A percentile compares a stretch with the other conserved stretches of the same genome.
Conservation (phyloP, 1,284 basidiomycete genomes). For the Ganoderma multipileum region DNA sequence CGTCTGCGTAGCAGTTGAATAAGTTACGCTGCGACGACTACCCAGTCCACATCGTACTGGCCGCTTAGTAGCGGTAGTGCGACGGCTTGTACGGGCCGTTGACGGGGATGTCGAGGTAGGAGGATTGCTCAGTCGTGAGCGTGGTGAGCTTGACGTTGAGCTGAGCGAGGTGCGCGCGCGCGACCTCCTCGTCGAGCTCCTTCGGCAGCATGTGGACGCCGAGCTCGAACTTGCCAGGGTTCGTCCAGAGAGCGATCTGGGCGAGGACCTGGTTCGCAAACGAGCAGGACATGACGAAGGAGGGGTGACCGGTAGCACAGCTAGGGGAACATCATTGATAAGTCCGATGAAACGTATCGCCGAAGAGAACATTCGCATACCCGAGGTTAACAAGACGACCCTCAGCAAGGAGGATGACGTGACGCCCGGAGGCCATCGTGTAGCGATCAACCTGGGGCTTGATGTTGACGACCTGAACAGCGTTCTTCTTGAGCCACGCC, state of each 20-base stretch:
- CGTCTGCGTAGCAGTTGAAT: slow-evolving; percentile 28
- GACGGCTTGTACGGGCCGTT: slow-evolving; percentile 93
- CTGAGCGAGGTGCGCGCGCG: slow-evolving; percentile 91
- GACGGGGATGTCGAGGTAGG: slow-evolving; percentile 92
- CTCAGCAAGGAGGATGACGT: slow-evolving; percentile 97
- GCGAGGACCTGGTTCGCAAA: slow-evolving; percentile 99
- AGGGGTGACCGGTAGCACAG: slow-evolving; percentile 92
- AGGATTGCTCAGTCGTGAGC: slow-evolving; percentile 81
- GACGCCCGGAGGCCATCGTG: slow-evolving; percentile 91
- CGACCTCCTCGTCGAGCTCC: slow-evolving; percentile 98
- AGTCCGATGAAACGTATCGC: slow-evolving; percentile 5
- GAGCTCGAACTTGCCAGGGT: slow-evolving; percentile 88
- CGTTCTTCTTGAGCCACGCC: slow-evolving; percentile 97
- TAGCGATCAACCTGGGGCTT: slow-evolving; percentile 99
- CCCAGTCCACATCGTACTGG: slow-evolving; percentile 16
- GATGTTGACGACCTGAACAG: slow-evolving; percentile 87
- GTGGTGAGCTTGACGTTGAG: slow-evolving; percentile 95
- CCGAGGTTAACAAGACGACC: slow-evolving; percentile 99
- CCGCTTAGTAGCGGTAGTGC: slow-evolving; percentile 73
- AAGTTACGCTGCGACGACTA: slow-evolving; percentile 23
- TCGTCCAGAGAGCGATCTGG: slow-evolving; percentile 98
- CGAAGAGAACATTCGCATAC: slow-evolving; percentile 51
- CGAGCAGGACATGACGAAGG: slow-evolving; percentile 99
- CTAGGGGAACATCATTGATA: slow-evolving; percentile 38
- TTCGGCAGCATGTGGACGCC: slow-evolving; percentile 98